Conservation (phyloP, 2,329 filamentous ascomycete genomes). For the Torrubiella hemipterigena region DNA sequence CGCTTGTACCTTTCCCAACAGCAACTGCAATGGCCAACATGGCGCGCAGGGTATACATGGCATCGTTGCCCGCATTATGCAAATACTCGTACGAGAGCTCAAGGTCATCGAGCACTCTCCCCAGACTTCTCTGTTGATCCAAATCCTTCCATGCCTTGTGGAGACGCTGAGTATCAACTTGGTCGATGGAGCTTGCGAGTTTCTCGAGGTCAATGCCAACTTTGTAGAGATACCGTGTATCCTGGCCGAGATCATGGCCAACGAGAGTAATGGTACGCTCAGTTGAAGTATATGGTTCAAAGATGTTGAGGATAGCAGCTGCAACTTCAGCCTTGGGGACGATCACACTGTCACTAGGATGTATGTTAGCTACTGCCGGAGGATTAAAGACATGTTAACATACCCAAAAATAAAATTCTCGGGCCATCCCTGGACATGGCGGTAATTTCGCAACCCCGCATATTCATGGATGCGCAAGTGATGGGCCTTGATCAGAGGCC, state of each 20-base stretch:
- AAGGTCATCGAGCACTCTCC: constrained; percentile 49
- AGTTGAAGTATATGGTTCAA: constrained; percentile 18
- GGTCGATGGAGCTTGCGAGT: constrained; percentile 43
- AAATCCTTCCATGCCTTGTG: constrained; percentile 51
- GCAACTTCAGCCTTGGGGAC: constrained; percentile 21
- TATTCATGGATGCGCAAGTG: constrained; percentile 72
- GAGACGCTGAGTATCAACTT: constrained; percentile 62
- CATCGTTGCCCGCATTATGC: constrained; percentile 87
- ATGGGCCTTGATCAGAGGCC: constrained; percentile 48
- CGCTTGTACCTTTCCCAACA: constrained; percentile 11
- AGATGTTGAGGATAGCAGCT: constrained; percentile 21
- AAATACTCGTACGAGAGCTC: constrained; percentile 50
- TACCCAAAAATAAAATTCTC: constrained; percentile 67
- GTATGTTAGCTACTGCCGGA: too few species aligned
- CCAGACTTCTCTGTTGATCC: constrained; percentile 42
- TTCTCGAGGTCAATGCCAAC: constrained; percentile 51
- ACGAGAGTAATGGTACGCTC: constrained; percentile 61
- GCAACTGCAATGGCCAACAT: constrained; percentile 40
- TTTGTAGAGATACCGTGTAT: constrained; percentile 54
- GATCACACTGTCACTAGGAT: constrained; percentile 30
- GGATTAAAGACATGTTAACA: constrained; percentile 6
- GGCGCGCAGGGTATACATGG: constrained; percentile 63
- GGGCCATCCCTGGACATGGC: constrained; percentile 62
- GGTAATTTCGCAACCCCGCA: constrained; percentile 49
- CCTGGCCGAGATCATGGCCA: constrained; percentile 59